A percentile compares a stretch with the other conserved stretches of the same genome.
These are phyloP conservation scores for Cyclospora cayetanensis DNA, from an alignment of 169 alveolate species.

Conservation along the genomic window DNA sequence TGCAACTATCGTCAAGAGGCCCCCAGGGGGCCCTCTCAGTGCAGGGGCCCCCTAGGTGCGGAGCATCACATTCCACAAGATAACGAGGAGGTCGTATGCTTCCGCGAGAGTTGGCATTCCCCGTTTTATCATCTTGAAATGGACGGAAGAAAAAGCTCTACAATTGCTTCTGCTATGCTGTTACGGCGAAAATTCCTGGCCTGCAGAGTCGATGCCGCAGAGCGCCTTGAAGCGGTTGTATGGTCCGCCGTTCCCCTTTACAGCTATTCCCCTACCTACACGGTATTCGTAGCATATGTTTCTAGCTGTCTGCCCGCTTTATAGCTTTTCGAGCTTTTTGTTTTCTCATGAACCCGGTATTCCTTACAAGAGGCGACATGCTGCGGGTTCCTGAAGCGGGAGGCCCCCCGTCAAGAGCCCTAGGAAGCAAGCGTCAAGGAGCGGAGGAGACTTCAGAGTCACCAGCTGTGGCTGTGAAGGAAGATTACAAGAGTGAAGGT, in stretches of 20 bases:
- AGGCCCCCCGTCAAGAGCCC: background rate
- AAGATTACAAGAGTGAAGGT: slow-evolving; percentile 1
- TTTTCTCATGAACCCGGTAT: too few relatives aligned
- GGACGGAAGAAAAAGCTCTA: background rate
- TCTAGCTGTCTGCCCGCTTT: too few relatives aligned
- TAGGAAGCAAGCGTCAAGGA: background rate
- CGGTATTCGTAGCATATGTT: too few relatives aligned
- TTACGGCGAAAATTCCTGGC: background rate
- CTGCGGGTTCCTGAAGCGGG: background rate
- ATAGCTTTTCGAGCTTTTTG: too few relatives aligned
- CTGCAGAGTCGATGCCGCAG: background rate
- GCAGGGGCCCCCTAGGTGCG: background rate
- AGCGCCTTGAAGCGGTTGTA: too few relatives aligned
- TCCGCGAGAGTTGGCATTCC: too few relatives aligned
- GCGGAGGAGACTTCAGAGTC: background rate
- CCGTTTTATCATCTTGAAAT: background rate
- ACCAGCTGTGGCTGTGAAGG: background rate
- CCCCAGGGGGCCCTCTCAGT: background rate
- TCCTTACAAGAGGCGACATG: too few relatives aligned
- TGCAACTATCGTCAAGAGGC: background rate
- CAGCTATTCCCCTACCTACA: too few relatives aligned
- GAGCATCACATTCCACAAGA: too few relatives aligned
- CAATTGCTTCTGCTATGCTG: background rate
- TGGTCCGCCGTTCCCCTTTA: too few relatives aligned
- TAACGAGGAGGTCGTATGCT: too few relatives aligned